Conservation (phyloP, 1,284 basidiomycete species). For the Porogramme epimiltina region DNA sequence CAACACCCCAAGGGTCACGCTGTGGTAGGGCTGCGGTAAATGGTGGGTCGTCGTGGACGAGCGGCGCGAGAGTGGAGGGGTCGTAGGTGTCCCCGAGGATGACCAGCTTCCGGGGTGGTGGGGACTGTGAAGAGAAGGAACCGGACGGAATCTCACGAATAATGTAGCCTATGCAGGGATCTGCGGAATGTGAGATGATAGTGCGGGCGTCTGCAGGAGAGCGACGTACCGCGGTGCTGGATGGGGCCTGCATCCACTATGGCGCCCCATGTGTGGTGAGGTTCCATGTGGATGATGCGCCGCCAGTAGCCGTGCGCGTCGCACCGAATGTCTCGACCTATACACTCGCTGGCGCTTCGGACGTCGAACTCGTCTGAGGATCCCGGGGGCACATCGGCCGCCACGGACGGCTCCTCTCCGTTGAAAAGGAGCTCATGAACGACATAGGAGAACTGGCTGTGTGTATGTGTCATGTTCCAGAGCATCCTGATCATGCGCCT, state of each 20-base stretch:
- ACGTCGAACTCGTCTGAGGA: constrained; percentile 34
- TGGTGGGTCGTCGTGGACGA: constrained; percentile 41
- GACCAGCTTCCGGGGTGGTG: constrained; percentile 50
- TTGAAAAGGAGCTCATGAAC: constrained; percentile 81
- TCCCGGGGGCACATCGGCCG: constrained; percentile 29
- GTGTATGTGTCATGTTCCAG: constrained; percentile 70
- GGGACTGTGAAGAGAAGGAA: constrained; percentile 32
- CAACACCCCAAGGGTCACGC: constrained; percentile 5
- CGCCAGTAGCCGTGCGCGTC: constrained; percentile 74
- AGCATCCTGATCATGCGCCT: constrained; percentile 77
- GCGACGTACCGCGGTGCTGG: constrained; percentile 69
- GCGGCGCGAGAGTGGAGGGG: constrained; percentile 55
- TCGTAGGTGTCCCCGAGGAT: constrained; percentile 70
- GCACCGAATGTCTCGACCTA: constrained; percentile 65
- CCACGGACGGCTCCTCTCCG: constrained; percentile 55
- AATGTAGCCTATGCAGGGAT: constrained; percentile 83
- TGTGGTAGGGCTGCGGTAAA: constrained; percentile 6
- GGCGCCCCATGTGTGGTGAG: constrained; percentile 30
- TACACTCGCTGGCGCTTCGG: constrained; percentile 64
- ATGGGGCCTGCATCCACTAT: constrained; percentile 80
- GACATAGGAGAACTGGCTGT: constrained; percentile 66
- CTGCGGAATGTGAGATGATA: constrained; percentile 38
- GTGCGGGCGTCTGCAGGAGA: not conserved
- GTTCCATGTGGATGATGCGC: not conserved
- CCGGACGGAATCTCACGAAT: constrained; percentile 62